phyloP scores from a whole-genome alignment of 2,329 filamentous ascomycete genomes.

The Cordyceps cicadae region DNA sequence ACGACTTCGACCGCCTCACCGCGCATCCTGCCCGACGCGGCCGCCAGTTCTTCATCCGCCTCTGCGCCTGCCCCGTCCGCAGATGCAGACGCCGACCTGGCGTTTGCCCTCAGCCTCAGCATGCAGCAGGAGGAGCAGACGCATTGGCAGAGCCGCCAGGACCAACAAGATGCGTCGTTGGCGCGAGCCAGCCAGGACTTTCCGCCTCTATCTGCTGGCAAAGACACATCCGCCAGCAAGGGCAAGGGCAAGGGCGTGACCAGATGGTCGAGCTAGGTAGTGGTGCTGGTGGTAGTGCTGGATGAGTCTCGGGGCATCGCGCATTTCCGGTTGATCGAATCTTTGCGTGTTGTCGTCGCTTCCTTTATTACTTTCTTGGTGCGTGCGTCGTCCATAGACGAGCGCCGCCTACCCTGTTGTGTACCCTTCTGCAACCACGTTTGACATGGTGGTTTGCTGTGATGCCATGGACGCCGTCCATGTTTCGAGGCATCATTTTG shows the following conservation, averaged over 20 bases:
- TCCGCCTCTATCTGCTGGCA: constrained; percentile 28
- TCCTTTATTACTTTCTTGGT: not conserved
- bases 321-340: too few species aligned
- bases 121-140: constrained; percentile 42
- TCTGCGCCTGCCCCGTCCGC: not conserved
- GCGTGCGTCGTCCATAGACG: not conserved
- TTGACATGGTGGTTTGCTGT: not conserved
- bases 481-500: too few species aligned
- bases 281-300: not conserved
- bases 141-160: not conserved
- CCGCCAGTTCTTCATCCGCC: constrained; percentile 15
- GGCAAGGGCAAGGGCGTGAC: constrained; percentile 35
- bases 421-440: not conserved
- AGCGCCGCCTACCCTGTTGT: not conserved
- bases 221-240: constrained; percentile 32
- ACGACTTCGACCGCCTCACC: constrained; percentile 20
- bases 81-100: constrained; percentile 46
- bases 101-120: constrained; percentile 52
- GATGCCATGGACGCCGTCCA: not conserved
- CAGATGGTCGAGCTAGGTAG: constrained; percentile 17
- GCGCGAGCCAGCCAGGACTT: constrained; percentile 26
- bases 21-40: constrained; percentile 23
- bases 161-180: not conserved
- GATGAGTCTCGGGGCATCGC: not conserved
- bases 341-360: not conserved